Conservation (phyloP, 345 rosid genomes). For the Crucihimalaya himalaica region DNA sequence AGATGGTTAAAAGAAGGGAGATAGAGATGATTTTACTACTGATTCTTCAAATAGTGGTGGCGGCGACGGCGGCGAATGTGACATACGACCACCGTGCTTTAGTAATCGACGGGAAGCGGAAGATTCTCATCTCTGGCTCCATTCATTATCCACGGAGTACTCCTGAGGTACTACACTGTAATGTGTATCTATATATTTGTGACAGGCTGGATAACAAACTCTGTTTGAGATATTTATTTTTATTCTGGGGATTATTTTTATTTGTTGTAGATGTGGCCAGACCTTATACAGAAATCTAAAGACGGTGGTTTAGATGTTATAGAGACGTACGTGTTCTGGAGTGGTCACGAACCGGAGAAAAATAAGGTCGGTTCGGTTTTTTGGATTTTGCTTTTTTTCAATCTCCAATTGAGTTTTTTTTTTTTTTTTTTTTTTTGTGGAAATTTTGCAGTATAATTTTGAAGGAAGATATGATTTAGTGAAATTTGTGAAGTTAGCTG, state of each 20-base stretch:
- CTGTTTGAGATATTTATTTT: background rate
- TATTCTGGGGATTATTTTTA: background rate
- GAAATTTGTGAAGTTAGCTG: constrained; percentile 77
- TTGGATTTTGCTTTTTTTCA: background rate
- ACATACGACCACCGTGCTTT: constrained; percentile 82
- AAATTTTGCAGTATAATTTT: constrained; percentile 64
- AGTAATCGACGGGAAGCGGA: constrained; percentile 73
- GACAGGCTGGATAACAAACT: background rate
- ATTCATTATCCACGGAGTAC: constrained; percentile 98
- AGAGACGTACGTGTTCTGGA: constrained; percentile 96
- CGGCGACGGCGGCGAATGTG: constrained; percentile 49
- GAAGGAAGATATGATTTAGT: constrained; percentile 90
- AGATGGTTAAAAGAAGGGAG: constrained; percentile 25
- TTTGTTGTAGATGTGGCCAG: constrained; percentile 88
- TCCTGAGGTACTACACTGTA: constrained; percentile 56
- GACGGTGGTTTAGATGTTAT: constrained; percentile 94
- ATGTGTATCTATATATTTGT: background rate
- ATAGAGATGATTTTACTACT: background rate
- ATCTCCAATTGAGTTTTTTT: background rate
- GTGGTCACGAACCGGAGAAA: constrained; percentile 73
- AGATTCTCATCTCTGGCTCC: constrained; percentile 81
- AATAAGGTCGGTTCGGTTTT: constrained; percentile 57
- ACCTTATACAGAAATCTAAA: constrained; percentile 88
- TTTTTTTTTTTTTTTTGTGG: background rate
- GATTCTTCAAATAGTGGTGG: constrained; percentile 15